Conservation (phyloP, 2,329 filamentous ascomycete genomes). For the Parasarocladium wereldwijsianum region DNA sequence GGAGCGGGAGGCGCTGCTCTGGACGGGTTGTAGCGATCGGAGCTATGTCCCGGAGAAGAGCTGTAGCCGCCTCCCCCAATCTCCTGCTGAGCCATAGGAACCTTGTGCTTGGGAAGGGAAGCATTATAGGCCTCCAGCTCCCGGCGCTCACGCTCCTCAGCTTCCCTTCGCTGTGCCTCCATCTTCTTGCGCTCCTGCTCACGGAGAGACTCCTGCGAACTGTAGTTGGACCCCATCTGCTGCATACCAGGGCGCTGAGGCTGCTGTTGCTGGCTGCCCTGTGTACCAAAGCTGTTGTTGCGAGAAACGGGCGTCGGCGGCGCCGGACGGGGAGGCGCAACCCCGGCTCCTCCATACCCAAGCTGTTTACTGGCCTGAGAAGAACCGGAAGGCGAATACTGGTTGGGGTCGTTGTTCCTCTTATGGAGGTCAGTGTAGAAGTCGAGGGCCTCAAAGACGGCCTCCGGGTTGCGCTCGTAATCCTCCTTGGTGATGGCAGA, state of each 20-base stretch:
- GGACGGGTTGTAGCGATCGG: constrained; percentile 68
- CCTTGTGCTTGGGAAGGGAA: constrained; percentile 67
- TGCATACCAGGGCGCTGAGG: constrained; percentile 45
- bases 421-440: constrained; percentile 79
- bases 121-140: constrained; percentile 85
- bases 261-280: constrained; percentile 29
- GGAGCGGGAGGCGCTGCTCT: constrained; percentile 75
- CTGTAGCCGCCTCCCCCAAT: constrained; percentile 54
- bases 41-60: constrained; percentile 14
- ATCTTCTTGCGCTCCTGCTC: constrained; percentile 46
- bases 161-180: constrained; percentile 42
- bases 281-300: constrained; percentile 25
- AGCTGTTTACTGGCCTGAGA: constrained; percentile 47
- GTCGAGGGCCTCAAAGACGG: constrained; percentile 65
- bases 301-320: constrained; percentile 28
- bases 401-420: constrained; percentile 53
- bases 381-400: constrained; percentile 46
- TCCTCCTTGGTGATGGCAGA: constrained; percentile 98
- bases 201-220: constrained; percentile 31
- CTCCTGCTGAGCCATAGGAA: constrained; percentile 78
- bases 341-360: constrained; percentile 36
- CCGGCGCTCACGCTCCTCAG: constrained; percentile 52
- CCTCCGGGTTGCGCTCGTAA: constrained; percentile 91
- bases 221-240: constrained; percentile 39
- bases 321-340: constrained; percentile 55